Evolutionary conservation across 768 basidiomycete genomes (phyloP), one percentile per base, ranked within the genome.

Genomic region (Gymnopilus junonius): DNA sequence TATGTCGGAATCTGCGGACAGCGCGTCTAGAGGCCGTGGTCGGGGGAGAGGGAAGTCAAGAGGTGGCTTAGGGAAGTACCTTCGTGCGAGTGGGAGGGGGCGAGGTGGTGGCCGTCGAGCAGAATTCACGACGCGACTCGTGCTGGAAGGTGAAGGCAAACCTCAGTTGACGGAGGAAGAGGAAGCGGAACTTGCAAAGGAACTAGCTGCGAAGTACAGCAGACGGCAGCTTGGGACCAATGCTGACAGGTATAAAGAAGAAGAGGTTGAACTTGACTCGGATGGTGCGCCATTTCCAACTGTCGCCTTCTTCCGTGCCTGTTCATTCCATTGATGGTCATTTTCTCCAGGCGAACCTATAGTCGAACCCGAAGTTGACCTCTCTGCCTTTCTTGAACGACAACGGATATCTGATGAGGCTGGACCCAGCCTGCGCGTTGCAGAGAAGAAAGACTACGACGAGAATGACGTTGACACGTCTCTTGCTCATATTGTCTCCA

Each of bases 331-430:
- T n/a, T n/a, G n/a, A n/a, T n/a, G n/a, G n/a, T n/a, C n/a, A n/a
- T n/a, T n/a, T n/a, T n/a, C n/a, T n/a, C n/a, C n/a, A 90, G 90
- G 91, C 3, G 88, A 92, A 73, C 86, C 83, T 8, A 80, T 85
- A 14, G 72, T 81, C 0, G 91, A 92, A 61, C 90, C 89, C 3
- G 90, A 93, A 70, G 82, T 93, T 8, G 91, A 94, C 74, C 69
- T 94, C 1, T 84, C 89, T 0, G 62, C 77, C 0, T 91, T 94
- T 67, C 78, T 93, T 35, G 88, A 86, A 62, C 83, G 77, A 59
- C 92, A 93, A 67, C 79, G 82, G 54, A 71, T 84, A 40, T 79
- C 81, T 0, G 84, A 84, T 21, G 66, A 70, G 8, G 39, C 59
- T n/a, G 73, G 66, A 0, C 71, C 76, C 1, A 69, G 74, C 10